Conservation (phyloP, 1,139 yeast genomes). For the Groenewaldozyma auringiensis region DNA sequence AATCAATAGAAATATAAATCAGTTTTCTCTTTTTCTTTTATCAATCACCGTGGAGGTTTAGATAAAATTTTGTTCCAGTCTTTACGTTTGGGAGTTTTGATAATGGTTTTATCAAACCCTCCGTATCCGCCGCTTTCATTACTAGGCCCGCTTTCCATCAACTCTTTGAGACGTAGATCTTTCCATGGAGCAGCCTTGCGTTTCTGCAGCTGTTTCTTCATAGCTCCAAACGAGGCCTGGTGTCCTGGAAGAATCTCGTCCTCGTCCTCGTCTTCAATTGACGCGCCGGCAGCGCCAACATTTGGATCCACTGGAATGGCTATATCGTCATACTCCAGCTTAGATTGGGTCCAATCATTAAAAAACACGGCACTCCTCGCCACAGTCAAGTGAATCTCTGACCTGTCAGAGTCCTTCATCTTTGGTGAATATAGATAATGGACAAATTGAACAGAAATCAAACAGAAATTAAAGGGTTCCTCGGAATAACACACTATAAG, state of each 20-base stretch:
- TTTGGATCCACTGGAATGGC: slow-evolving; percentile 24
- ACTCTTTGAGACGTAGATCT: slow-evolving; percentile 26
- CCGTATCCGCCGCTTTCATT: too few species aligned
- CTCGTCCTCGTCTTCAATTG: slow-evolving; percentile 29
- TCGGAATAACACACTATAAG: neutral
- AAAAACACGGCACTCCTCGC: slow-evolving; percentile 27
- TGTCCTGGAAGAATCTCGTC: slow-evolving; percentile 30
- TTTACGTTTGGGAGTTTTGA: slow-evolving; percentile 8
- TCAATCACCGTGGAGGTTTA: neutral
- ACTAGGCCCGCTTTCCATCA: slow-evolving; percentile 20
- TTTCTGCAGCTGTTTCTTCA: slow-evolving; percentile 15
- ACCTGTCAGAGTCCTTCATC: slow-evolving; percentile 31
- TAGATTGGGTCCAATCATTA: slow-evolving; percentile 31
- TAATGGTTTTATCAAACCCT: slow-evolving; percentile 12
- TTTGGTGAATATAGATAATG: neutral
- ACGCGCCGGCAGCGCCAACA: slow-evolving; percentile 17
- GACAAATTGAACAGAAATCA: neutral
- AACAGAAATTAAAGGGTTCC: neutral
- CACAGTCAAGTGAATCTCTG: slow-evolving; percentile 29
- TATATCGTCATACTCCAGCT: slow-evolving; percentile 31
- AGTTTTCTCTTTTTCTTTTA: neutral
- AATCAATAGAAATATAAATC: neutral
- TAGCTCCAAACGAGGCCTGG: slow-evolving; percentile 22
- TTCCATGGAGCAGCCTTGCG: slow-evolving; percentile 29
- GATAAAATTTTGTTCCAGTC: neutral